Percentiles rank a stretch among this genome's conserved stretches.
phyloP scores from a whole-genome alignment of 139 green algal genomes.

The Chlorella sp. region DNA sequence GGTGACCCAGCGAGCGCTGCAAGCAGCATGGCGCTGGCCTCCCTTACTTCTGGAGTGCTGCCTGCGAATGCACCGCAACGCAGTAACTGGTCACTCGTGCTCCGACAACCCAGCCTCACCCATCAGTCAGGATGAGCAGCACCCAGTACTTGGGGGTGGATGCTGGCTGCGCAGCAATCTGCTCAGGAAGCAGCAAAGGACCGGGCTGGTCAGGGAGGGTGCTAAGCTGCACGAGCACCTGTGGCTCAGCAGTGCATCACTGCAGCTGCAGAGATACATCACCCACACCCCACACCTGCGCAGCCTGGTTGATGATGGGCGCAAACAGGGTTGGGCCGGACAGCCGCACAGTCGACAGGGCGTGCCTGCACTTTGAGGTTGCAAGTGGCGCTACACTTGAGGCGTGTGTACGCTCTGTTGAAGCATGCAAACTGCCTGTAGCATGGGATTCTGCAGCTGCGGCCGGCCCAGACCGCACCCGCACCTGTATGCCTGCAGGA shows the following conservation, averaged over 20 bases:
- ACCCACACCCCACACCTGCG: neutral
- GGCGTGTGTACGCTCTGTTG: too few species aligned
- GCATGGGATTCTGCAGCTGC: neutral
- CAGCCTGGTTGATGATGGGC: slow-evolving; percentile 42
- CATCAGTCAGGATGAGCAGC: slow-evolving; percentile 63
- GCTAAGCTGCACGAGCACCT: too few species aligned
- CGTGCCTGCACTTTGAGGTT: slow-evolving; percentile 45
- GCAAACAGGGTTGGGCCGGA: slow-evolving; percentile 59
- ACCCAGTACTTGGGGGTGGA: slow-evolving; percentile 43
- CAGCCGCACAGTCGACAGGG: slow-evolving; percentile 39
- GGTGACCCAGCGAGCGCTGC: neutral
- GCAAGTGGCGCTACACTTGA: too few species aligned
- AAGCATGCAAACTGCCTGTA: neutral
- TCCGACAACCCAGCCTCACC: slow-evolving; percentile 12
- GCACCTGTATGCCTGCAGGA: slow-evolving; percentile 49
- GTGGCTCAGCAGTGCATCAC: too few species aligned
- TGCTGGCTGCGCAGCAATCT: slow-evolving; percentile 1
- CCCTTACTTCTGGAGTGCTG: neutral
- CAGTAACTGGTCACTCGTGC: too few species aligned
- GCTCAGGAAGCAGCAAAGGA: neutral
- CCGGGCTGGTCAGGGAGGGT: too few species aligned
- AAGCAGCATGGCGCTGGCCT: neutral
- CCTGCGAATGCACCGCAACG: neutral
- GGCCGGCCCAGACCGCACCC: too few species aligned
- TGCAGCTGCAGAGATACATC: neutral